A percentile compares a stretch with the other conserved stretches of the same genome.
Conservation (phyloP, 2,329 filamentous ascomycete species). For the Thermoascus crustaceus region DNA sequence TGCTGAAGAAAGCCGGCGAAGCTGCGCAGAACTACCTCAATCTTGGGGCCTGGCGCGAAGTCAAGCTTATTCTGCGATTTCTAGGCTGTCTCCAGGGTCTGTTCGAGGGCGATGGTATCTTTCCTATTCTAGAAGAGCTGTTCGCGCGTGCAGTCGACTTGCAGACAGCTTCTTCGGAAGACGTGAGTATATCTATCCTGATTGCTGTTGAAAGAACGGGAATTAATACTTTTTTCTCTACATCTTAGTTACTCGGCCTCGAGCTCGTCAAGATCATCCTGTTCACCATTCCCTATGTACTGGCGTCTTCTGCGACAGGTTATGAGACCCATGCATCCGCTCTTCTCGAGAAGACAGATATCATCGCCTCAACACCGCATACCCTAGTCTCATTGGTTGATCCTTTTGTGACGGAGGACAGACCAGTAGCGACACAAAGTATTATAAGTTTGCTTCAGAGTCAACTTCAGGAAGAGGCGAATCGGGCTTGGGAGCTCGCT, state of each 20-base stretch:
- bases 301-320: slow-evolving; percentile 62
- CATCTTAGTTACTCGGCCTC: slow-evolving; percentile 55
- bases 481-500: slow-evolving; percentile 64
- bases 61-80: slow-evolving; percentile 85
- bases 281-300: slow-evolving; percentile 83
- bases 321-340: slow-evolving; percentile 66
- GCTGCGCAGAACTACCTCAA: slow-evolving; percentile 60
- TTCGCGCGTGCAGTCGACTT: slow-evolving; percentile 85
- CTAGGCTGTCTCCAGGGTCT: slow-evolving; percentile 76
- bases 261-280: slow-evolving; percentile 96
- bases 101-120: slow-evolving; percentile 76
- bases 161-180: slow-evolving; percentile 86
- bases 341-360: slow-evolving; percentile 86
- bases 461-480: slow-evolving; percentile 71
- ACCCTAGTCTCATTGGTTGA: slow-evolving; percentile 78
- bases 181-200: slow-evolving; percentile 51
- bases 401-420: slow-evolving; percentile 62
- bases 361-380: slow-evolving; percentile 84
- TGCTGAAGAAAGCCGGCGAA: slow-evolving; percentile 56
- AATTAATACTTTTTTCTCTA: slow-evolving; percentile 7
- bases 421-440: slow-evolving; percentile 58
- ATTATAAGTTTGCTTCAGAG: slow-evolving; percentile 74
- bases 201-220: slow-evolving; percentile 1
- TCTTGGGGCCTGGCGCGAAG: slow-evolving; percentile 74
- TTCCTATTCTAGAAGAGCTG: slow-evolving; percentile 78